Evolutionary conservation across 2,329 filamentous ascomycete genomes (phyloP).

Genomic region (Trichoderma sp.): DNA sequence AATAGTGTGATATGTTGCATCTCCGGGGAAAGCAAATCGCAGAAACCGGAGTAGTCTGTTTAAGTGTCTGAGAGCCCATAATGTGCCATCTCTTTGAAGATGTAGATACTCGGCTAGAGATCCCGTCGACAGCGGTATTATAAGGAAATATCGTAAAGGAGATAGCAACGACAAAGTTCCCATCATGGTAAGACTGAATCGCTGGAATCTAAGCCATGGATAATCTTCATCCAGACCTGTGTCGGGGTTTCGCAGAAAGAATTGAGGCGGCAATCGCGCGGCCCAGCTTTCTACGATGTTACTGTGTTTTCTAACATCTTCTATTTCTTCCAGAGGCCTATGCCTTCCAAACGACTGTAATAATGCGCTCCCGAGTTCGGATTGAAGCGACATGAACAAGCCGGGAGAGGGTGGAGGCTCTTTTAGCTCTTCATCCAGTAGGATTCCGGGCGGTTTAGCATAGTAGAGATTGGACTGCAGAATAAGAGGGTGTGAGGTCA

Average conservation of each 20-base stretch:
- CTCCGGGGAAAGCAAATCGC: slow-evolving; percentile 40
- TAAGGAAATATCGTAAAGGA: slow-evolving; percentile 47
- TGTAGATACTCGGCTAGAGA: slow-evolving; percentile 33
- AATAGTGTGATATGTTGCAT: slow-evolving; percentile 49
- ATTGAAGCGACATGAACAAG: slow-evolving; percentile 39
- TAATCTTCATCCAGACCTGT: slow-evolving; percentile 40
- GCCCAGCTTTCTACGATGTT: slow-evolving; percentile 43
- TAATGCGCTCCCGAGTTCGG: slow-evolving; percentile 33
- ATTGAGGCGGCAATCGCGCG: slow-evolving; percentile 41
- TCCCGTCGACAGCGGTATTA: slow-evolving; percentile 33
- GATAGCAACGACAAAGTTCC: slow-evolving; percentile 46
- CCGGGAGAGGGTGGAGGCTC: slow-evolving; percentile 34
- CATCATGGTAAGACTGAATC: slow-evolving; percentile 45
- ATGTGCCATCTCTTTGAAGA: slow-evolving; percentile 43
- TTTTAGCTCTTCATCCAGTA: slow-evolving; percentile 27
- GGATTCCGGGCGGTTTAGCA: slow-evolving; percentile 33
- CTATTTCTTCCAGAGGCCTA: slow-evolving; percentile 29
- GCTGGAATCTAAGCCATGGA: slow-evolving; percentile 46
- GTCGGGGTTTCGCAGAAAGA: slow-evolving; percentile 41
- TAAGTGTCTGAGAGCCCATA: slow-evolving; percentile 44
- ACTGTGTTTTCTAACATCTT: slow-evolving; percentile 35
- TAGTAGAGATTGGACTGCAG: slow-evolving; percentile 37
- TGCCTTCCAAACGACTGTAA: slow-evolving; percentile 33
- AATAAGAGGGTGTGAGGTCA: slow-evolving; percentile 36
- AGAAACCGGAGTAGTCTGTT: slow-evolving; percentile 41